These are phyloP conservation scores for Alternaria sp. DNA, from an alignment of 2,329 filamentous ascomycete species.

Conservation along the genomic window DNA sequence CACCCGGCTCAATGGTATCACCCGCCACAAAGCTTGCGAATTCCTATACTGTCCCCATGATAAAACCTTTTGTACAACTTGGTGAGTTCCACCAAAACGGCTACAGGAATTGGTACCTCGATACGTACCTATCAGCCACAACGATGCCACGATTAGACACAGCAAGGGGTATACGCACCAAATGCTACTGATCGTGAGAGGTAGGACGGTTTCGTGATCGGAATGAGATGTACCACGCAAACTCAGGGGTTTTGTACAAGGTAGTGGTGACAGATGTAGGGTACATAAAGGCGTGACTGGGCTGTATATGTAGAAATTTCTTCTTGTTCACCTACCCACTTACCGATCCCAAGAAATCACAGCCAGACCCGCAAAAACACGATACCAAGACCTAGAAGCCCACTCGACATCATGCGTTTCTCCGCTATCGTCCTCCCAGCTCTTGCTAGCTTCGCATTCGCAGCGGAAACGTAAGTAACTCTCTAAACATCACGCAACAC, in stretches of 20 bases:
- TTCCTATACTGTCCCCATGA: not conserved
- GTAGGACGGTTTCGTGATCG: not conserved
- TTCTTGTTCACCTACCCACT: not conserved
- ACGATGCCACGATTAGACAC: too few species aligned
- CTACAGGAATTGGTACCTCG: not conserved
- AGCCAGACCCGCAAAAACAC: too few species aligned
- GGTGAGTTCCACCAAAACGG: not conserved
- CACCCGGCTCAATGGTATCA: not conserved
- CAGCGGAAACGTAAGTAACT: not conserved
- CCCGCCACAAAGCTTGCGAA: not conserved
- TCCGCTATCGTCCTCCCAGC: constrained; percentile 2
- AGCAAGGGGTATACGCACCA: not conserved
- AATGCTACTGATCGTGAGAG: not conserved
- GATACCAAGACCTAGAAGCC: too few species aligned
- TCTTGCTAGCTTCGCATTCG: not conserved
- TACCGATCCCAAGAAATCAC: not conserved
- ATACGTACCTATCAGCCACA: not conserved
- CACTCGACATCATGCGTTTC: constrained; percentile 12
- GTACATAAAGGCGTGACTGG: not conserved
- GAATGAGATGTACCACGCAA: not conserved
- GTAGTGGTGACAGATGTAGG: not conserved
- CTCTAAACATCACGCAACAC: too few species aligned
- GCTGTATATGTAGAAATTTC: fast-evolving
- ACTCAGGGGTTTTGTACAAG: not conserved
- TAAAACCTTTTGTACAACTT: not conserved